Evolutionary conservation across 2,329 filamentous ascomycete species (phyloP), one percentile per base, ranked within the genome.

Genomic region (Phaeosphaeria sp.): DNA sequence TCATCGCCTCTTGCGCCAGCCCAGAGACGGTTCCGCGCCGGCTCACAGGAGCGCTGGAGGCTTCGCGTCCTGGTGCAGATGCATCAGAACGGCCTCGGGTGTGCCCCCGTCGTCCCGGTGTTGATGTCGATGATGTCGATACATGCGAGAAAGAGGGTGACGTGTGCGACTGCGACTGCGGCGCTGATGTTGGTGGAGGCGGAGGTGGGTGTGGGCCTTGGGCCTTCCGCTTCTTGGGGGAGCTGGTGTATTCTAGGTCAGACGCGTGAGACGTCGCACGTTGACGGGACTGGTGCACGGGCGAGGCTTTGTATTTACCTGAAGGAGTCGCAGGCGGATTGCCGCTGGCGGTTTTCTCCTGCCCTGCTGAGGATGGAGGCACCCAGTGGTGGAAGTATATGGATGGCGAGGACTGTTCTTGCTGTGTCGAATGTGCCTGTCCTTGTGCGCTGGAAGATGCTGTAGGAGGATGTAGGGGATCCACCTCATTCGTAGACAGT

Each of bases 351-450:
- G 85, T 64, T 54, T 77, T 75, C 53, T 81, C 83, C 63, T 83
- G 81, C 77, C 91, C 85, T 61, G 87, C 85, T 21, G 83, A 85
- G 13, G 61, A 64, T 15, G 93, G 93, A 46, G 93, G 93, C 58
- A 94, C 91, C 92, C 93, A 97, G 74, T 96, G 92, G 73, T 96
- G 92, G 75, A 97, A 97, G 77, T 92, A 95, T 48, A 96, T 91
- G 21, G 89, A 90, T 0, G 90, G 88, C 42, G 90, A 91, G 18
- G 87, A 84, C 62, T 89, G 82, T 45, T 86, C 78, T 67, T 88
- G 86, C 57, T 85, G 83, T 46, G 82, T 78, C 7, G 81, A 78
- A 53, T 87, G 84, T 40, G 79, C 76, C 55, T 81, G 79, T 42
- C 79, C 79, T 58, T 81, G 80, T 58, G 71, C 70, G 60, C 59